Evolutionary conservation across 805 yeast genomes (phyloP), one percentile per base, ranked within the genome.

Genomic region (Vanderwaltozyma yarrowii): DNA sequence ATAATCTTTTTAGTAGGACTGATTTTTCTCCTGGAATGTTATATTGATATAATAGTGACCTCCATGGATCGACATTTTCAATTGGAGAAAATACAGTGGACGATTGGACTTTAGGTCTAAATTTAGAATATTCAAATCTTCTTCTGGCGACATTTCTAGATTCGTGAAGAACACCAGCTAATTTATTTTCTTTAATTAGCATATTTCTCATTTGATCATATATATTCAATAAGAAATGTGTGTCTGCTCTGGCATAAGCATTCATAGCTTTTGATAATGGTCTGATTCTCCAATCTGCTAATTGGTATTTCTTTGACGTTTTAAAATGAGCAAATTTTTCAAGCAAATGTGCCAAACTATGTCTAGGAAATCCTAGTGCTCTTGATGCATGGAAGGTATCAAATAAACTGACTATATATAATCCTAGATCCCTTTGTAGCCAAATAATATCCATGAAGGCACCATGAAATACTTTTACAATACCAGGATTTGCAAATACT

Each of bases 401-500:
- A 58, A 92, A 89, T 21, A 92, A 61, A 32, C 88, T 73, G 5
- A 92, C 98, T 5, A 92, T 64, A 51, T 92, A 92, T 9, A 92
- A 60, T 0, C 99, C 99, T 39, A 92, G 69, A 54, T 92, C 98
- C 45, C 97, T 70, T 64, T 92, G 99, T 26, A 92, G 66, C 99
- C 99, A 92, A 32, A 86, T 78, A 4, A 92, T 82, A 66, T 92
- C 99, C 95, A 86, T 87, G 49, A 76, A 79, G 0, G 98, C 95
- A 43, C 99, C 99, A 58, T 92, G 99, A 47, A 92, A 76, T 1
- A 92, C 94, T 55, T 92, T 92, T 21, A 85, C 66, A 24, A 89
- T 78, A 5, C 62, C 48, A 0, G 97, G 96, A 59, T 92, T 67
- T 2, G 96, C 72, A 46, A 89, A 86, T 1, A 89, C 74, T 32